phyloP scores from a whole-genome alignment of 148 eudicot genomes.

The Vaccinium corymbosum region DNA sequence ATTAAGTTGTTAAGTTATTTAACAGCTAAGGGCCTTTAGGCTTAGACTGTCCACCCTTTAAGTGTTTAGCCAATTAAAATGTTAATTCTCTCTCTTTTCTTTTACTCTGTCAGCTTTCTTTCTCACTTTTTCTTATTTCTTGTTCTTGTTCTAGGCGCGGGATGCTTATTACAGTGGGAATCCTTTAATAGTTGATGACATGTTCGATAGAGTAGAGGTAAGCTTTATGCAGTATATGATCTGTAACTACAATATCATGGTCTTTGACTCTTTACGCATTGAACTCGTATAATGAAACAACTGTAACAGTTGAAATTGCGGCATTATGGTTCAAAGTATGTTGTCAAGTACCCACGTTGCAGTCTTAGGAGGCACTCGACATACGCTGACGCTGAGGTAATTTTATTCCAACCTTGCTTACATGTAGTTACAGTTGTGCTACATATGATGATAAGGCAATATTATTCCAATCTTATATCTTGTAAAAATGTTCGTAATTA shows the following conservation, averaged over 20 bases:
- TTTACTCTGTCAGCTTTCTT: background rate
- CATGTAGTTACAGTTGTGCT: slow-evolving; percentile 16
- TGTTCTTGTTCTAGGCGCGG: slow-evolving; percentile 48
- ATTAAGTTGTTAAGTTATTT: background rate
- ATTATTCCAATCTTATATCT: background rate
- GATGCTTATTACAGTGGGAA: slow-evolving; percentile 85
- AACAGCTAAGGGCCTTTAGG: background rate
- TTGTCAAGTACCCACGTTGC: slow-evolving; percentile 92
- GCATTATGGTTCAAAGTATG: slow-evolving; percentile 84
- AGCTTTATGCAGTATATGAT: background rate
- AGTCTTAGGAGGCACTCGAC: slow-evolving; percentile 78
- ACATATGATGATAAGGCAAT: background rate
- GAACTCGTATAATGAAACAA: background rate
- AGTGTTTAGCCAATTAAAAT: background rate
- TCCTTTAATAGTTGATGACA: slow-evolving; percentile 89
- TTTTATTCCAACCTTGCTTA: background rate
- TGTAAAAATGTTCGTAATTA: background rate
- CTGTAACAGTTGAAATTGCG: slow-evolving; percentile 69
- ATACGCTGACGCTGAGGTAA: slow-evolving; percentile 95
- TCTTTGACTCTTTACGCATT: background rate
- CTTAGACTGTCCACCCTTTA: background rate
- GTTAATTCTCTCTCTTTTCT: background rate
- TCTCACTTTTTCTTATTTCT: slow-evolving; percentile 11
- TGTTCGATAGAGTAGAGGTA: slow-evolving; percentile 97
- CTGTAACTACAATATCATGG: background rate